Evolutionary conservation across 2,329 filamentous ascomycete genomes (phyloP), one percentile per base, ranked within the genome.

Genomic region (Colletotrichum musicola): DNA sequence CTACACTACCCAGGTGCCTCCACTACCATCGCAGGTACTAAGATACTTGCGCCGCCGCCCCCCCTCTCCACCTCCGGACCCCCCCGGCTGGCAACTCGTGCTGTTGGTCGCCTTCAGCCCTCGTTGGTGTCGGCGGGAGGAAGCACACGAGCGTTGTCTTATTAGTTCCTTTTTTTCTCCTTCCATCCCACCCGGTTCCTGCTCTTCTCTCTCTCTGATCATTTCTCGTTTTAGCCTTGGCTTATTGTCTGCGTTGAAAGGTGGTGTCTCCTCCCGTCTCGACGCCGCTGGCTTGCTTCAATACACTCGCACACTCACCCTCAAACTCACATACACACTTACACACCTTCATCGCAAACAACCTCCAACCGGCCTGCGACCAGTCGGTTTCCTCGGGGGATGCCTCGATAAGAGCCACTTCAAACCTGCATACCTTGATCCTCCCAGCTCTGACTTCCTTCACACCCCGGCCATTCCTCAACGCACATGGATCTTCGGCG

Each of bases 61-160:
- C 30, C 30, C 30, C 30, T 10, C 30, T 35, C 30, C 27, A 9
- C 27, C 7, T 35, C 30, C 30, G 7, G 7, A 35, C 30, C 30
- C 30, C 30, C 30, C 30, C 30, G 30, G 30, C 30, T 10, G 30
- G 30, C 30, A 55, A 49, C 20, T 65, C 20, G 25, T 42, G 30
- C 30, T 35, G 49, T 27, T 62, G 27, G 38, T 44, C 40, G 61
- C 51, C 14, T 60, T 38, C 55, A 44, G 40, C 55, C 22, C 38
- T 42, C 16, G 55, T 54, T n/a, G 50, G 42, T 62, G 20, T 53
- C 44, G 59, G 59, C 50, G 49, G 50, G 59, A 58, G 62, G 57
- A 38, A 61, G 53, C 55, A 38, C 50, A 50, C 49, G 16, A 46
- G 35, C 18, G 35, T 30, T 40, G 35, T 66, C 50, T 64, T 66